These are phyloP conservation scores for Candida pseudofarinosa DNA, from an alignment of 805 yeast genomes.

Conservation along the genomic window DNA sequence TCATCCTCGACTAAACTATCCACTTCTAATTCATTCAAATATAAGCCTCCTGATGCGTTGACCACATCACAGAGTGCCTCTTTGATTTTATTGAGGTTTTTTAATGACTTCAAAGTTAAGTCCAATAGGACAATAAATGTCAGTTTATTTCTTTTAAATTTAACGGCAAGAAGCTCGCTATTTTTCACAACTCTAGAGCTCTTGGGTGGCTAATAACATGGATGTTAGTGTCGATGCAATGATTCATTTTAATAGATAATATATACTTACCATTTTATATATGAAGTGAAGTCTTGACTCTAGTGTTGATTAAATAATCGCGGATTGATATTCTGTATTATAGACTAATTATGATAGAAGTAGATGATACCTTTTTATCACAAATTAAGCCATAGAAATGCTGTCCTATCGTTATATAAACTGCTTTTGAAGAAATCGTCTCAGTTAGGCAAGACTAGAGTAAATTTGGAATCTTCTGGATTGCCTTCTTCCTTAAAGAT, in stretches of 20 bases:
- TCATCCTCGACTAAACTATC: slow-evolving; percentile 21
- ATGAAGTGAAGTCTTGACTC: too few relatives aligned
- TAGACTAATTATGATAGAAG: background rate
- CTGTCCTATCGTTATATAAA: slow-evolving; percentile 8
- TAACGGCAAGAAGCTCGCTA: slow-evolving; percentile 22
- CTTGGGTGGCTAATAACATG: slow-evolving; percentile 20
- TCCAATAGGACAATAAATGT: slow-evolving; percentile 29
- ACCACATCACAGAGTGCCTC: slow-evolving; percentile 33
- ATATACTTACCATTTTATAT: slow-evolving; percentile 2
- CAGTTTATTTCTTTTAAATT: slow-evolving; percentile 29
- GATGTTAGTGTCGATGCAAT: too few relatives aligned
- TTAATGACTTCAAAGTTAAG: slow-evolving; percentile 12
- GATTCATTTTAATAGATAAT: too few relatives aligned
- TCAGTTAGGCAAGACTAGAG: background rate
- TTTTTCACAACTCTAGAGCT: slow-evolving; percentile 6
- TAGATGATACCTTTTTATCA: background rate
- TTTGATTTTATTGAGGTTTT: slow-evolving; percentile 17
- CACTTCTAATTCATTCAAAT: slow-evolving; percentile 22
- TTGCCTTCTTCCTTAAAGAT: background rate
- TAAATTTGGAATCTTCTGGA: background rate
- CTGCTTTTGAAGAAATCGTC: slow-evolving; percentile 1
- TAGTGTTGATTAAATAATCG: too few relatives aligned
- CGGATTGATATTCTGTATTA: too few relatives aligned
- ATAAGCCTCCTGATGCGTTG: slow-evolving; percentile 47
- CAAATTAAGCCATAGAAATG: slow-evolving; percentile 3